phyloP scores from a whole-genome alignment of 371 early-diverging fungal genomes.

The Apophysomyces variabilis region DNA sequence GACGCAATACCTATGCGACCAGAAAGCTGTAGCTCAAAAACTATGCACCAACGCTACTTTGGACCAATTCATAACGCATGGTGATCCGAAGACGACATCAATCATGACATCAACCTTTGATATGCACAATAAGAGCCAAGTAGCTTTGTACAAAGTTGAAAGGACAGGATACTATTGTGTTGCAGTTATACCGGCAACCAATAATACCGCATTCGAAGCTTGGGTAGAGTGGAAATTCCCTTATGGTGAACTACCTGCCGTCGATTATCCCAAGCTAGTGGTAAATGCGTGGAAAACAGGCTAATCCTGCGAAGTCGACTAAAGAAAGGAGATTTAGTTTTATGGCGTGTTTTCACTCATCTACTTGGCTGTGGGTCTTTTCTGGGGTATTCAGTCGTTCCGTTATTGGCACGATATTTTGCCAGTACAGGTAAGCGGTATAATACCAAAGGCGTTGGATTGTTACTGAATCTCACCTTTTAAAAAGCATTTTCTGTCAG shows the following conservation, averaged over 20 bases:
- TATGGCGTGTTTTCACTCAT: conserved; percentile 72
- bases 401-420: conserved; percentile 87
- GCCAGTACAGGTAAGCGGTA: conserved; percentile 67
- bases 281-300: conserved; percentile 62
- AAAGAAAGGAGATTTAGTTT: conserved; percentile 39
- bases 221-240: conserved; percentile 75
- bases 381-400: conserved; percentile 80
- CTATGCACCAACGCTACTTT: conserved; percentile 48
- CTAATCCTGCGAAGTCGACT: neutral
- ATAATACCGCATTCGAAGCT: conserved; percentile 53
- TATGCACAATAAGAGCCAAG: conserved; percentile 32
- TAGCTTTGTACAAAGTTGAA: conserved; percentile 56
- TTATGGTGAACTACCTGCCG: conserved; percentile 84
- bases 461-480: neutral
- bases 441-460: no score
- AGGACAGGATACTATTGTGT: conserved; percentile 81
- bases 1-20: conserved; percentile 58
- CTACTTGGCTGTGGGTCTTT: conserved; percentile 73
- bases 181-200: conserved; percentile 37
- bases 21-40: conserved; percentile 41
- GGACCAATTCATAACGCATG: conserved; percentile 47
- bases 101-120: conserved; percentile 43
- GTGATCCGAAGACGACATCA: conserved; percentile 35
- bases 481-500: conserved; percentile 78
- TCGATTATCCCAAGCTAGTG: conserved; percentile 85